These are phyloP conservation scores for Cystobasidium ongulense DNA, from an alignment of 768 basidiomycete genomes.

Conservation along the genomic window DNA sequence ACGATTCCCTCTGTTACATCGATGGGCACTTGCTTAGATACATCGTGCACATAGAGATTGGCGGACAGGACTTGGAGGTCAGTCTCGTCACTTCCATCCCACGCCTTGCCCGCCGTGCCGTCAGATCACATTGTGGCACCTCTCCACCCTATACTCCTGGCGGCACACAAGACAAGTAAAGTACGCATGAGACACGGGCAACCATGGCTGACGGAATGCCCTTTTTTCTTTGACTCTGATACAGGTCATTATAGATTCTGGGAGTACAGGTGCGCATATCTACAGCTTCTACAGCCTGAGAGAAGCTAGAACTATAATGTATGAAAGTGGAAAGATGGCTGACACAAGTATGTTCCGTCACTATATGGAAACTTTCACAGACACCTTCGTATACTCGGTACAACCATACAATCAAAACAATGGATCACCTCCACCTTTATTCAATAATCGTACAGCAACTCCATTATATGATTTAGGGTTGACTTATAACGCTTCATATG, in stretches of 20 bases:
- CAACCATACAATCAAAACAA: slow-evolving; percentile 23
- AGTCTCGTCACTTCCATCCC: background rate
- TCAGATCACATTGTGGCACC: background rate
- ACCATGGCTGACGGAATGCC: background rate
- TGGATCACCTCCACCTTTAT: slow-evolving; percentile 4
- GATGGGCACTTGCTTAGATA: slow-evolving; percentile 14
- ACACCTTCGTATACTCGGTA: slow-evolving; percentile 31
- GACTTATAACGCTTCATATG: slow-evolving; percentile 14
- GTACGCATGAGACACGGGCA: background rate
- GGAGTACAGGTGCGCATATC: slow-evolving; percentile 17
- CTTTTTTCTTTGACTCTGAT: background rate
- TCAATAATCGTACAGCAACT: slow-evolving; percentile 12
- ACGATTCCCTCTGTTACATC: no score
- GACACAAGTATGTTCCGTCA: background rate
- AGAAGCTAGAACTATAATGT: no score
- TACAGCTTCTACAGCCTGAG: background rate
- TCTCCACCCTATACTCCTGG: background rate
- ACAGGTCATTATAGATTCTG: slow-evolving; percentile 28
- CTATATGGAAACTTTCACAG: background rate
- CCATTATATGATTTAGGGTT: slow-evolving; percentile 18
- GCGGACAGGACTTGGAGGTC: slow-evolving; percentile 19
- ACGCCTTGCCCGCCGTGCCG: background rate
- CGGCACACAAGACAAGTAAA: background rate
- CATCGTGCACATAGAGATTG: slow-evolving; percentile 24
- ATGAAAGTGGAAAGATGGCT: background rate